Evolutionary conservation across 208 protist species (phyloP).

Genomic region (Strigomonas galati): DNA sequence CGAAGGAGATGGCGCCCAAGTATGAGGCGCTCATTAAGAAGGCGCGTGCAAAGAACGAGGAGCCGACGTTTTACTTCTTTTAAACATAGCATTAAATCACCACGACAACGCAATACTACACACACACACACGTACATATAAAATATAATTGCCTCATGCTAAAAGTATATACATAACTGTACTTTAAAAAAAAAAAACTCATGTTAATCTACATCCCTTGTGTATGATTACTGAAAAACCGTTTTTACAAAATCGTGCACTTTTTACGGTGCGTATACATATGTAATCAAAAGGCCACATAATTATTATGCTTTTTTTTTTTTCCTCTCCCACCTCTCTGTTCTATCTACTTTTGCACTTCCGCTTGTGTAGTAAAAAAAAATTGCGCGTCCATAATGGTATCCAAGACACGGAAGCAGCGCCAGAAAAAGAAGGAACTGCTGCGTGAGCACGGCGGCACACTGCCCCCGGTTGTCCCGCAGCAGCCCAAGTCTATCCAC

Average conservation of each 20-base stretch:
- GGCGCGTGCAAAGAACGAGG: conserved; percentile 71
- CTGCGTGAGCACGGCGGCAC: conserved; percentile 66
- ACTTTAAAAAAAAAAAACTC: conserved; percentile 2
- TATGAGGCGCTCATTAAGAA: conserved; percentile 80
- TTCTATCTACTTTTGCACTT: too few relatives aligned
- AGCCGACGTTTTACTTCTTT: conserved; percentile 84
- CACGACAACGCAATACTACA: conserved; percentile 3
- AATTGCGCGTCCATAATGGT: conserved; percentile 47
- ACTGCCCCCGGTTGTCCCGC: conserved; percentile 55
- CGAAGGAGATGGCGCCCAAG: conserved; percentile 87
- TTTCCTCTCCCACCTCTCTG: not conserved
- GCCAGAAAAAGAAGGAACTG: conserved; percentile 71
- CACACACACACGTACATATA: conserved; percentile 2
- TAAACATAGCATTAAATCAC: conserved; percentile 19
- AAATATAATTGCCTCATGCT: not conserved
- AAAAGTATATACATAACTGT: not conserved
- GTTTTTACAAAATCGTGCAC: too few relatives aligned
- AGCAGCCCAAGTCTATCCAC: conserved; percentile 73
- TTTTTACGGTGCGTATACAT: too few relatives aligned
- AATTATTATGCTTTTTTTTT: too few relatives aligned
- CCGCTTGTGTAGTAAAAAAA: not conserved
- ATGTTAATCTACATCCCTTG: not conserved
- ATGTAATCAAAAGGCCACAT: too few relatives aligned
- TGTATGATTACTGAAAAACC: too few relatives aligned
- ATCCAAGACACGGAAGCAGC: conserved; percentile 85